Conservation (phyloP, 1,284 basidiomycete genomes). For the Apiotrichum sp. region DNA sequence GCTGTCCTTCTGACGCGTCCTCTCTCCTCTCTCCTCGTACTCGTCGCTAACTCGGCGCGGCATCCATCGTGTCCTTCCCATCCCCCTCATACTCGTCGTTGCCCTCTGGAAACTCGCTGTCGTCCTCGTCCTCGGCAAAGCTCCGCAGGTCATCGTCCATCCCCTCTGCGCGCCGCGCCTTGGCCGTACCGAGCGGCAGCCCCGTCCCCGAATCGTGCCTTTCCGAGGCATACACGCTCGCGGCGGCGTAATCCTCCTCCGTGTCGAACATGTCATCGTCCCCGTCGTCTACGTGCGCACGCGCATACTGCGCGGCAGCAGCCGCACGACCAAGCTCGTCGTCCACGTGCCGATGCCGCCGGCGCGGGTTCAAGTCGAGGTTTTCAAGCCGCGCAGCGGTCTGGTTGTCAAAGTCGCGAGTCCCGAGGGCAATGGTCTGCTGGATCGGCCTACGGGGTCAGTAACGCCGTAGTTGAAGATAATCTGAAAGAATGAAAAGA, state of each 20-base stretch:
- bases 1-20: background rate
- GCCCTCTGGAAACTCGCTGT: conserved; percentile 25
- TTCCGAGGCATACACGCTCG: conserved; percentile 5
- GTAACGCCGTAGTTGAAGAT: no score
- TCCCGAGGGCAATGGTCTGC: conserved; percentile 27
- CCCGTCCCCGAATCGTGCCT: conserved; percentile 23
- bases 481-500: no score
- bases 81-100: conserved; percentile 31
- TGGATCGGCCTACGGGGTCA: conserved; percentile 28
- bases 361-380: background rate
- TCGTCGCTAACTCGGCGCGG: background rate
- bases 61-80: conserved; percentile 5
- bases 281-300: conserved; percentile 5
- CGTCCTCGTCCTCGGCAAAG: conserved; percentile 20
- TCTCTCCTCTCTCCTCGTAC: background rate
- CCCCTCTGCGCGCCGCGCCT: conserved; percentile 18
- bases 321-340: conserved; percentile 5
- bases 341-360: background rate
- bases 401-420: conserved; percentile 36
- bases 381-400: conserved; percentile 23
- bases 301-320: background rate
- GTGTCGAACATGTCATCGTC: conserved; percentile 19
- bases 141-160: conserved; percentile 22
- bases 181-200: conserved; percentile 16
- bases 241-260: conserved; percentile 14